These are phyloP conservation scores for Kitagawia praeruptora DNA, from an alignment of 129 eudicot species.

Conservation along the genomic window DNA sequence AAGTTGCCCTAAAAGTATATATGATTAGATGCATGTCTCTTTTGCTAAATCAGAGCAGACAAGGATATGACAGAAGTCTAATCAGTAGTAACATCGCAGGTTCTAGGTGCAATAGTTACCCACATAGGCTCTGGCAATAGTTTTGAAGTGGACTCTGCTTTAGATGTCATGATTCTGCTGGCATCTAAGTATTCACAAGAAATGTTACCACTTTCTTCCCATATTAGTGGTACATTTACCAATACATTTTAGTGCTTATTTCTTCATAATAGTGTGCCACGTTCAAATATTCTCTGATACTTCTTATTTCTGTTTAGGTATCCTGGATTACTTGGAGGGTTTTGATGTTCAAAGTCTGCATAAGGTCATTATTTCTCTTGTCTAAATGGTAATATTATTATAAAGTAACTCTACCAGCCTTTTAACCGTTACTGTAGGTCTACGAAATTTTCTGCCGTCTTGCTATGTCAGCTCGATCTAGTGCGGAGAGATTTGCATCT, in stretches of 20 bases:
- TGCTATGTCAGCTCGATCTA: constrained; percentile 45
- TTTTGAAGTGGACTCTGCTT: constrained; percentile 68
- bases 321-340: constrained; percentile 79
- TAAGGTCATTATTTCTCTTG: constrained; percentile 34
- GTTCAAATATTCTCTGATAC: constrained; percentile 12
- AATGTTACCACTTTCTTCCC: constrained; percentile 53
- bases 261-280: constrained; percentile 1
- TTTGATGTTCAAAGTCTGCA: constrained; percentile 58
- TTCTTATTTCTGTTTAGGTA: constrained; percentile 31
- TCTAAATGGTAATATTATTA: constrained; percentile 8
- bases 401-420: constrained; percentile 11
- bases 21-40: constrained; percentile 7
- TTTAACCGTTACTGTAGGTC: constrained; percentile 34
- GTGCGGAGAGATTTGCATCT: constrained; percentile 40
- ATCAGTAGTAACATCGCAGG: constrained; percentile 24
- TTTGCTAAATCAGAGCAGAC: neutral
- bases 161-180: constrained; percentile 64
- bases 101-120: constrained; percentile 67
- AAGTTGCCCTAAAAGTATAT: constrained; percentile 19
- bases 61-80: neutral
- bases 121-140: constrained; percentile 72
- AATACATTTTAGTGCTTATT: constrained; percentile 7
- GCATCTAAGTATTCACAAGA: constrained; percentile 61
- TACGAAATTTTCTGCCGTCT: constrained; percentile 63
- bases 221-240: constrained; percentile 49